These are phyloP conservation scores for Phyllosticta citrichinensis DNA, from an alignment of 2,329 filamentous ascomycete species.

Conservation along the genomic window DNA sequence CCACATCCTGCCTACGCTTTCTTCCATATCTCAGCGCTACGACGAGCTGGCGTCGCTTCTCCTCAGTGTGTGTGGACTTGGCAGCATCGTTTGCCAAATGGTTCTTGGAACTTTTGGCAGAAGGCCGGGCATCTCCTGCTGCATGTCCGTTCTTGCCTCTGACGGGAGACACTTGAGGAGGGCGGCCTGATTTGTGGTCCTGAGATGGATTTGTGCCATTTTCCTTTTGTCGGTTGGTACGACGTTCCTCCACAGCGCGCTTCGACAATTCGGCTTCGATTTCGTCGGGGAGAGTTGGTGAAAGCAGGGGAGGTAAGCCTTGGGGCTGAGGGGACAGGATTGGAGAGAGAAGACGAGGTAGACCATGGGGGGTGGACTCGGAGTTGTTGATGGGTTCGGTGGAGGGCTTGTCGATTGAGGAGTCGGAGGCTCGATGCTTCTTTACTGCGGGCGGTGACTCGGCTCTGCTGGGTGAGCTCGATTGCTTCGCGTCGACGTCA, in stretches of 20 bases:
- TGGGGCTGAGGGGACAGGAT: constrained; percentile 32
- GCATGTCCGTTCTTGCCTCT: background rate
- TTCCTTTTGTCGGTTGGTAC: constrained; percentile 16
- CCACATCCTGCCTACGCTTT: constrained; percentile 38
- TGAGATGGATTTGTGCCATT: constrained; percentile 27
- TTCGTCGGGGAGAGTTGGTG: constrained; percentile 46
- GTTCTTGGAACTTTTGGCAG: background rate
- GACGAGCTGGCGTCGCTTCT: constrained; percentile 27
- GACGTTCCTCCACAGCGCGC: constrained; percentile 24
- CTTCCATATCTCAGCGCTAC: constrained; percentile 44
- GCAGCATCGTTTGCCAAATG: background rate
- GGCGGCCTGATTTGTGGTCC: constrained; percentile 12
- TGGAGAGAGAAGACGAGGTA: constrained; percentile 28
- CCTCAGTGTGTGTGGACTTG: background rate
- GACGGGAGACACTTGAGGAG: background rate
- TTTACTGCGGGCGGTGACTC: constrained; percentile 20
- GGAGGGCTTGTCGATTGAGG: constrained; percentile 25
- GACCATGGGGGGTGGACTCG: constrained; percentile 25
- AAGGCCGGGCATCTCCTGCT: background rate
- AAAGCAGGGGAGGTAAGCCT: constrained; percentile 44
- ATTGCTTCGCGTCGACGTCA: constrained; percentile 6
- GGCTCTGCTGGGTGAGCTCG: constrained; percentile 1
- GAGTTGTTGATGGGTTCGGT: constrained; percentile 21
- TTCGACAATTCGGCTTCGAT: constrained; percentile 44
- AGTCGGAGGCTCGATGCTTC: constrained; percentile 31